Conservation (phyloP, 257 asterid genomes). For the Linderniella brevidens region DNA sequence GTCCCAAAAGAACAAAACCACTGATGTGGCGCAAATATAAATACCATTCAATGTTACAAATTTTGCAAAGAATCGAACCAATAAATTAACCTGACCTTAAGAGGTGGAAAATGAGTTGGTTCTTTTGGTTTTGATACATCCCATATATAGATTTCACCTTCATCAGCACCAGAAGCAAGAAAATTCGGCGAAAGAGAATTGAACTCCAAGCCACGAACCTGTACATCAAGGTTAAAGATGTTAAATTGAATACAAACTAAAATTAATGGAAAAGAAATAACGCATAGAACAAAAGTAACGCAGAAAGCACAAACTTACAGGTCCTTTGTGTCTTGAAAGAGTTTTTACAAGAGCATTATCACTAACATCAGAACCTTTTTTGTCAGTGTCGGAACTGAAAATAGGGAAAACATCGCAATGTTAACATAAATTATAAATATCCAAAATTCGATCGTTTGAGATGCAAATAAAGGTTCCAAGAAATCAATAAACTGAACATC, state of each 20-base stretch:
- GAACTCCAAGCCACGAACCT: constrained; percentile 94
- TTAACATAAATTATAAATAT: constrained; percentile 5
- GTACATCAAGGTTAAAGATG: constrained; percentile 7
- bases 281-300: constrained; percentile 10
- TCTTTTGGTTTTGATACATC: constrained; percentile 66
- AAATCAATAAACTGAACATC: constrained; percentile 6
- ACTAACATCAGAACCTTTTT: constrained; percentile 30
- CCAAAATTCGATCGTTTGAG: constrained; percentile 1
- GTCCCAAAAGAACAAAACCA: no score
- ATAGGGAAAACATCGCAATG: no score
- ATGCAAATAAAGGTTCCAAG: not conserved
- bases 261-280: not conserved
- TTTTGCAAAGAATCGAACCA: not conserved
- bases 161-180: constrained; percentile 98
- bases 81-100: constrained; percentile 37
- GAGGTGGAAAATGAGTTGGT: constrained; percentile 75
- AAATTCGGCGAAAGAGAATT: constrained; percentile 51
- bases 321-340: constrained; percentile 80
- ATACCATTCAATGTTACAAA: not conserved
- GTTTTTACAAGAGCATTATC: constrained; percentile 48
- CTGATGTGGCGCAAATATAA: no score
- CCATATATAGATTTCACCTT: constrained; percentile 94
- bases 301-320: constrained; percentile 42
- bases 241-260: not conserved
- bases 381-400: constrained; percentile 31